These are phyloP conservation scores for Oryza rufipogon DNA, from an alignment of 176 grass and related monocot genomes.

Conservation along the genomic window DNA sequence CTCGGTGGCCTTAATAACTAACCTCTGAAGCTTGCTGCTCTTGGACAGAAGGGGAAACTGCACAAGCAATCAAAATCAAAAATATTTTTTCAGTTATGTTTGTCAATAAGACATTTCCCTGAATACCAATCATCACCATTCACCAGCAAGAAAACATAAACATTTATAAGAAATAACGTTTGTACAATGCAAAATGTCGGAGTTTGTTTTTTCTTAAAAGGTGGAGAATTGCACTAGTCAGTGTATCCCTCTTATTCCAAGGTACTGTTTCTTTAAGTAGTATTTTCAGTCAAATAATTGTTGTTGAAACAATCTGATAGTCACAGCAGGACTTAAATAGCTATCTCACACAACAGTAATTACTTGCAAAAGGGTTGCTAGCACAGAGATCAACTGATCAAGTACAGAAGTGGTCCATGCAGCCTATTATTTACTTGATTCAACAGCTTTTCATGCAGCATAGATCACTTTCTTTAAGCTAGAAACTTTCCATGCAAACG, in stretches of 20 bases:
- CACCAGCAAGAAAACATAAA: slow-evolving; percentile 11
- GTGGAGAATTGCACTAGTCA: background rate
- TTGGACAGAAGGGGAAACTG: slow-evolving; percentile 98
- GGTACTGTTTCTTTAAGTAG: background rate
- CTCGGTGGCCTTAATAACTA: slow-evolving; percentile 65
- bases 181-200: background rate
- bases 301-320: background rate
- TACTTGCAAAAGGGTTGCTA: background rate
- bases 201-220: background rate
- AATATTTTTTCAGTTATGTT: slow-evolving; percentile 14
- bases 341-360: background rate
- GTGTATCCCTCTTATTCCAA: background rate
- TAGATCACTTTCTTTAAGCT: background rate
- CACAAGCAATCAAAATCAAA: slow-evolving; percentile 31
- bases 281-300: slow-evolving; percentile 18
- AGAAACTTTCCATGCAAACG: background rate
- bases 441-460: slow-evolving; percentile 2
- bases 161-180: background rate
- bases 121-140: slow-evolving; percentile 27
- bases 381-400: slow-evolving; percentile 21
- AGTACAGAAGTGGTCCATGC: slow-evolving; percentile 9
- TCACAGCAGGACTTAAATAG: background rate
- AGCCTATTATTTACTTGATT: slow-evolving; percentile 23
- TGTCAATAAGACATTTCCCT: background rate
- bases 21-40: slow-evolving; percentile 76